phyloP scores from a whole-genome alignment of 768 basidiomycete genomes.

The Saitozyma podzolica region DNA sequence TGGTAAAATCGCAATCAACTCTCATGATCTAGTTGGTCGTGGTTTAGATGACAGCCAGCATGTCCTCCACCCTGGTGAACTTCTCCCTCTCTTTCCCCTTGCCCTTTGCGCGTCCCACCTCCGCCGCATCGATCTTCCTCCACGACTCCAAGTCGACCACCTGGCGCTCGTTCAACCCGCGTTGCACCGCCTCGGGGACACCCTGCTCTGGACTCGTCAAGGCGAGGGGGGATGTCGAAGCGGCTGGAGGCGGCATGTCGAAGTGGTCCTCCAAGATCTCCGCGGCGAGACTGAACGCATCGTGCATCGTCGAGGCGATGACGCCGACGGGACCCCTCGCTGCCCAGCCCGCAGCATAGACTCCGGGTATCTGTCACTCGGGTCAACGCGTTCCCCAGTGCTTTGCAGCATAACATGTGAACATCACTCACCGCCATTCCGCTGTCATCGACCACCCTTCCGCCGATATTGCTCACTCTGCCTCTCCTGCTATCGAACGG shows the following conservation, averaged over 20 bases:
- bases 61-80: slow-evolving; percentile 52
- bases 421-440: slow-evolving; percentile 47
- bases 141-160: slow-evolving; percentile 72
- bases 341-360: slow-evolving; percentile 96
- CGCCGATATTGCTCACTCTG: slow-evolving; percentile 56
- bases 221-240: slow-evolving; percentile 3
- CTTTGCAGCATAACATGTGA: background rate
- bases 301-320: slow-evolving; percentile 86
- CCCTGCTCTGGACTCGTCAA: slow-evolving; percentile 54
- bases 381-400: slow-evolving; percentile 23
- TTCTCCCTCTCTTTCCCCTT: slow-evolving; percentile 56
- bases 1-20: too few species aligned
- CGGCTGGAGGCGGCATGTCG: slow-evolving; percentile 13
- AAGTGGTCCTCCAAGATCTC: slow-evolving; percentile 66
- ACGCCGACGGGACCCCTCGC: slow-evolving; percentile 88
- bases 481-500: slow-evolving; percentile 53
- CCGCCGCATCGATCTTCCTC: slow-evolving; percentile 72
- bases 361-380: slow-evolving; percentile 53
- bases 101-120: slow-evolving; percentile 61
- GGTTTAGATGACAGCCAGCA: slow-evolving; percentile 48
- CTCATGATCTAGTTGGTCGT: too few species aligned
- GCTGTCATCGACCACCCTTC: slow-evolving; percentile 50
- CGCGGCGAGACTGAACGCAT: slow-evolving; percentile 79
- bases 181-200: slow-evolving; percentile 55
- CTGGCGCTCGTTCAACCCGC: slow-evolving; percentile 50